Conservation (phyloP, 2,329 filamentous ascomycete species). For the Fusarium goolgardi region DNA sequence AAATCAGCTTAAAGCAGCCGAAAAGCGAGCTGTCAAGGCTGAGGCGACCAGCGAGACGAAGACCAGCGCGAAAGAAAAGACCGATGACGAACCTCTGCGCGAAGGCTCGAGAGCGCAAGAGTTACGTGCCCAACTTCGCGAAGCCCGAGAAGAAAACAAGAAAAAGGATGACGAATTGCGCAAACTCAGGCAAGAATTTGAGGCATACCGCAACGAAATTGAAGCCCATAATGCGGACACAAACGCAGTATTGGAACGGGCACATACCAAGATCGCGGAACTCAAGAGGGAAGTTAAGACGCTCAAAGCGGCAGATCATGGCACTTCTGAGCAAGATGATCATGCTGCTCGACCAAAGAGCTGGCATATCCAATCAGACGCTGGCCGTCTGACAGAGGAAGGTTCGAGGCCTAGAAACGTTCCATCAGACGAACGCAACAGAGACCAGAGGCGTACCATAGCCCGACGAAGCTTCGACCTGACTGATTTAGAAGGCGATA, state of each 20-base stretch:
- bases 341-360: constrained; percentile 45
- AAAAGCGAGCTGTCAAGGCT: constrained; percentile 56
- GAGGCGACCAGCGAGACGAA: constrained; percentile 44
- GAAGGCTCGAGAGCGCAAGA: constrained; percentile 50
- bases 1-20: constrained; percentile 61
- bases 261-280: constrained; percentile 67
- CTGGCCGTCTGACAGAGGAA: constrained; percentile 27
- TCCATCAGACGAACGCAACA: background rate
- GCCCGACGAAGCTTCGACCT: constrained; percentile 49
- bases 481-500: constrained; percentile 32
- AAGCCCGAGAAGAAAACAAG: constrained; percentile 57
- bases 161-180: constrained; percentile 63
- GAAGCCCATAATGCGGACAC: constrained; percentile 67
- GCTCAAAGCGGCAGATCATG: constrained; percentile 53
- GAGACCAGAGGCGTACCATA: constrained; percentile 16
- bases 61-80: constrained; percentile 47
- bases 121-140: constrained; percentile 57
- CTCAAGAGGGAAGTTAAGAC: constrained; percentile 65
- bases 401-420: background rate
- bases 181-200: constrained; percentile 64
- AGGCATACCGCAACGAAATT: constrained; percentile 64
- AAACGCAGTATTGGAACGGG: constrained; percentile 65
- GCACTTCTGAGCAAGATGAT: constrained; percentile 19
- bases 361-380: constrained; percentile 47
- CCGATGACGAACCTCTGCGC: constrained; percentile 32